phyloP scores from a whole-genome alignment of 345 rosid genomes.

The Diplotaxis tenuifolia region DNA sequence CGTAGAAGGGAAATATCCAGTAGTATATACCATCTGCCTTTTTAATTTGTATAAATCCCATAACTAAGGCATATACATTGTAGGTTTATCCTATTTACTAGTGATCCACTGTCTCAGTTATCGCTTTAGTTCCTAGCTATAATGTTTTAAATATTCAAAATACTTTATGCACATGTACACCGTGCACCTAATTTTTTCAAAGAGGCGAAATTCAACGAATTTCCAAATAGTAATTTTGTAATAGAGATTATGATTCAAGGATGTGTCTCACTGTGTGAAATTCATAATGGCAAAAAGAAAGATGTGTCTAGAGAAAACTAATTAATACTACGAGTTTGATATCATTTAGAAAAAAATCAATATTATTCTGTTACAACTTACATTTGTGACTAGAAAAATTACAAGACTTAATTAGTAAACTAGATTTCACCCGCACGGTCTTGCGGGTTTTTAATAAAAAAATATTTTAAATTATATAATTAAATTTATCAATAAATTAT shows the following conservation, averaged over 20 bases:
- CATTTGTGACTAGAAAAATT: too few relatives aligned
- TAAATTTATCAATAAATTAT: too few relatives aligned
- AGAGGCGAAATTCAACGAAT: background rate
- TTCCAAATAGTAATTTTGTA: background rate
- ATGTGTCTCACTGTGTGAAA: background rate
- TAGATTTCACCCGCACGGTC: too few relatives aligned
- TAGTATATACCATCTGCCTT: conserved; percentile 26
- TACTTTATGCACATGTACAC: conserved; percentile 14
- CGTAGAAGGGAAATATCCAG: conserved; percentile 18
- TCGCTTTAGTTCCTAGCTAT: conserved; percentile 1
- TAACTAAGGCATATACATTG: conserved; percentile 2
- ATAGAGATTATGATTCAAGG: background rate
- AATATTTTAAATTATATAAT: too few relatives aligned
- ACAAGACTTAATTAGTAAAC: too few relatives aligned
- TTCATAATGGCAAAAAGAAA: conserved; percentile 1
- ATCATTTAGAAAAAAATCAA: too few relatives aligned
- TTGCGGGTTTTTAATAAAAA: too few relatives aligned
- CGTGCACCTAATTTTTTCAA: background rate
- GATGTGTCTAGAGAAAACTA: background rate
- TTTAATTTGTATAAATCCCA: background rate
- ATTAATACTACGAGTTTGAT: background rate
- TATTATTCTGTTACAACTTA: too few relatives aligned
- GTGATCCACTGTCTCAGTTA: background rate
- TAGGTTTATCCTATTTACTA: background rate
- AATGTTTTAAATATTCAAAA: conserved; percentile 7